Base-by-base conservation (phyloP, 1,284 basidiomycete species). In the Trichosporon coremiiforme region DNA sequence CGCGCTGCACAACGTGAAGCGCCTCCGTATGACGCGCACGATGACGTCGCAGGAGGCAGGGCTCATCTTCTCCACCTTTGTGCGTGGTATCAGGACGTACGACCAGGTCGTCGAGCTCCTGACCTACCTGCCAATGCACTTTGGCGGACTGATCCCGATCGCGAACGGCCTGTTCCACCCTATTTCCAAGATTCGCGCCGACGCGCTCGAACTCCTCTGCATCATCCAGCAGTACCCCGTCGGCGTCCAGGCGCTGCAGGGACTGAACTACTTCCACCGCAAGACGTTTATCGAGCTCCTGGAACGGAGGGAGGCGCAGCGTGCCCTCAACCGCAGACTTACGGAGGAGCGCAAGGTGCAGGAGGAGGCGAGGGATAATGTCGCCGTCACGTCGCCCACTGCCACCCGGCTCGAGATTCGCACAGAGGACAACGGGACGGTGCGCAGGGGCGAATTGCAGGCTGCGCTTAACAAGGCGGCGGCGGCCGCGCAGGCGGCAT, bases 111-210 rank as follows among this genome's bases (percentile, higher is more conserved):
- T 93, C 5, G 94, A 98, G 94, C 85, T 98, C 12, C 85, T 98
- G 22, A 88, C 94, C 1, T 86, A 88, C 69, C 83, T 91, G 38
- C 90, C 95, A 6, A 88, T 90, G 2, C 91, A 95, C 76, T 86
- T 87, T 6, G 93, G 94, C 47, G 96, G 96, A 0, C 85, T 98
- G 50, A 84, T 92, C 31, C 91, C 94, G 12, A 84, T 99, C 31
- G 90, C 90, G 25, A 93, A 95, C 80, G 92, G 93, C 1, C 85
- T 98, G 3, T 94, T 98, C 83, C 95, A 98, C 83, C 91, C 93
- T 53, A 87, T 87, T 45, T 87, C 90, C 72, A 79, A 84, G 10
- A 88, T 96, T 31, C 89, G 94, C 38, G 90, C 93, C 36, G 85
- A 88, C 17, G 90, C 92, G 0, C 88, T 98, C 22, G 92, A 95